Percentiles rank a stretch among this genome's conserved stretches.
These are phyloP conservation scores for Vinca minor DNA, from an alignment of 257 asterid species.

Conservation along the genomic window DNA sequence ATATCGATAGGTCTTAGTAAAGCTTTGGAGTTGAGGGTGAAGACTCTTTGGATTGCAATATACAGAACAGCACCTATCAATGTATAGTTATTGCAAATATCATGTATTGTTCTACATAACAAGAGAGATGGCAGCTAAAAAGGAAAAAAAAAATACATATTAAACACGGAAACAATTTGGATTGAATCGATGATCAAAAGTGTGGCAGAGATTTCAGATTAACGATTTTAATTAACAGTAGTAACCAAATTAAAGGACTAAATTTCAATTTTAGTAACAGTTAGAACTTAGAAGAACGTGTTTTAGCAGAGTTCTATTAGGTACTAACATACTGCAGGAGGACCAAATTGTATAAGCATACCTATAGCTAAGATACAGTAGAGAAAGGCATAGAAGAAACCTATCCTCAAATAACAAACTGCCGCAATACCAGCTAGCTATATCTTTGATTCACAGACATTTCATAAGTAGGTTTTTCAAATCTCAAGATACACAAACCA, in stretches of 20 bases:
- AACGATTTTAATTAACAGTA: background rate
- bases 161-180: too few species aligned
- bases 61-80: too few species aligned
- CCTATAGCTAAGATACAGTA: background rate
- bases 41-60: too few species aligned
- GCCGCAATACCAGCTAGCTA: slow-evolving; percentile 2
- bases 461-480: background rate
- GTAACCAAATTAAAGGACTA: background rate
- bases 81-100: too few species aligned
- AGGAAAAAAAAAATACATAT: too few species aligned
- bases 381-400: background rate
- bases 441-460: background rate
- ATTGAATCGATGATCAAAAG: too few species aligned
- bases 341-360: background rate
- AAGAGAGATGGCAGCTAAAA: background rate
- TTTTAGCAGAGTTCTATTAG: background rate
- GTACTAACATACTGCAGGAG: background rate
- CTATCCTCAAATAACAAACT: background rate
- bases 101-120: background rate
- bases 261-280: too few species aligned
- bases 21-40: too few species aligned
- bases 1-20: too few species aligned
- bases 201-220: background rate
- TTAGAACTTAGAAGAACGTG: background rate
- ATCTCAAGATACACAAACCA: slow-evolving; percentile 4